Conservation (phyloP, 208 protist species). For the Crithidia acanthocephali region DNA sequence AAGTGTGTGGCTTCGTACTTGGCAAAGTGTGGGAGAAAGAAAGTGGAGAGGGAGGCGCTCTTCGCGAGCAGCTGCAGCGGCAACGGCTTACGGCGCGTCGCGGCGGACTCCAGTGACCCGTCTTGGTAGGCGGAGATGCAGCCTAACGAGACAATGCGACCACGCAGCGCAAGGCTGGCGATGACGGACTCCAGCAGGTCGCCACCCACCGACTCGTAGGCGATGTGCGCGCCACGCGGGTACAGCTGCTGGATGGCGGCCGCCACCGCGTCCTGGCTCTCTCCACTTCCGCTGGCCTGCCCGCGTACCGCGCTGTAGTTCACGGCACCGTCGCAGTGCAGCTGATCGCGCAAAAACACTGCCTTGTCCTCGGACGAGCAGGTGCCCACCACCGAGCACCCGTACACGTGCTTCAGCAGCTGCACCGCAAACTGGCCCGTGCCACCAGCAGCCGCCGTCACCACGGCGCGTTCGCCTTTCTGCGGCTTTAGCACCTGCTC, state of each 20-base stretch:
- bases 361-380: conserved; percentile 85
- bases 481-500: conserved; percentile 68
- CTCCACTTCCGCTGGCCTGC: background rate
- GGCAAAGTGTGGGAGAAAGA: conserved; percentile 86
- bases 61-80: conserved; percentile 75
- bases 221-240: conserved; percentile 82
- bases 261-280: background rate
- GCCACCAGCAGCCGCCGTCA: conserved; percentile 90
- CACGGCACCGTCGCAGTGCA: conserved; percentile 84
- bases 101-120: conserved; percentile 28
- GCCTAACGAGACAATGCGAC: conserved; percentile 84
- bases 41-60: conserved; percentile 81
- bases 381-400: conserved; percentile 85
- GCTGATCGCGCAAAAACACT: conserved; percentile 53
- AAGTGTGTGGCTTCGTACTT: conserved; percentile 76
- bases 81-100: conserved; percentile 39
- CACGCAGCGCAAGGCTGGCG: conserved; percentile 63
- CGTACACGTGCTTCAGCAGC: conserved; percentile 83
- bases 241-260: conserved; percentile 33
- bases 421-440: conserved; percentile 93
- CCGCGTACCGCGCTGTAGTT: conserved; percentile 50
- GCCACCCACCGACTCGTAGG: conserved; percentile 94
- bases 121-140: conserved; percentile 73
- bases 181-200: conserved; percentile 72
- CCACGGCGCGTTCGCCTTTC: conserved; percentile 76